These are phyloP conservation scores for Coemansia sp. DNA, from an alignment of 192 early-diverging fungal genomes.

Conservation along the genomic window DNA sequence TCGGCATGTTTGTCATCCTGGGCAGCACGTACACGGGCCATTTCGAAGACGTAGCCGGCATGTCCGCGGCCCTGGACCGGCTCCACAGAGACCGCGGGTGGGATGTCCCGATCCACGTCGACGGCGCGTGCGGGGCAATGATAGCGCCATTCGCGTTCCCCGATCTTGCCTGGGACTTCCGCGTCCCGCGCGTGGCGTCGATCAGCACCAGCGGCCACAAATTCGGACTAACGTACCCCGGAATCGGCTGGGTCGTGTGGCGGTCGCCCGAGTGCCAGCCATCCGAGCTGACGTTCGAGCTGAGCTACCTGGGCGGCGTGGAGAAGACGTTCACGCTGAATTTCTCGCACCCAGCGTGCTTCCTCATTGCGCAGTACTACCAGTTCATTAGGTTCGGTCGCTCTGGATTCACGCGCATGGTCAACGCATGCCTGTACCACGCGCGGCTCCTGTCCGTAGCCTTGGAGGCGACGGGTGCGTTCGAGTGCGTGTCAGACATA, in stretches of 20 bases:
- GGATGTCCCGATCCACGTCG: slow-evolving; percentile 83
- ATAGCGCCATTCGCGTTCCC: slow-evolving; percentile 84
- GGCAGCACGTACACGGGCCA: slow-evolving; percentile 85
- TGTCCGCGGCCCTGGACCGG: slow-evolving; percentile 64
- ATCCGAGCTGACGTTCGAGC: slow-evolving; percentile 72
- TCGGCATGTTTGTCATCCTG: slow-evolving; percentile 76
- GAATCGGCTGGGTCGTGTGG: slow-evolving; percentile 87
- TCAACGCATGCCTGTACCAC: slow-evolving; percentile 61
- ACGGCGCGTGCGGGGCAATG: slow-evolving; percentile 84
- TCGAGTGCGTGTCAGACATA: slow-evolving; percentile 67
- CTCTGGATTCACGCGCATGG: slow-evolving; percentile 69
- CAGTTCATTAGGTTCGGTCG: slow-evolving; percentile 73
- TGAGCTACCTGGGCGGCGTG: slow-evolving; percentile 74
- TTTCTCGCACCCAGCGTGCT: slow-evolving; percentile 73
- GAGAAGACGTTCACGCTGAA: slow-evolving; percentile 76
- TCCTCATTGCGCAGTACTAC: slow-evolving; percentile 86
- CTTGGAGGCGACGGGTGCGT: slow-evolving; percentile 62
- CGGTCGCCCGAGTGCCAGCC: slow-evolving; percentile 67
- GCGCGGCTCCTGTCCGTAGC: slow-evolving; percentile 60
- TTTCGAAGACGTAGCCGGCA: slow-evolving; percentile 73
- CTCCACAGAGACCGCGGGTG: slow-evolving; percentile 64
- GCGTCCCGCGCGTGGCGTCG: slow-evolving; percentile 68
- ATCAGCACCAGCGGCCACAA: slow-evolving; percentile 90
- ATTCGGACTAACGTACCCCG: slow-evolving; percentile 82
- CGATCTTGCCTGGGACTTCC: slow-evolving; percentile 74